Base-by-base conservation (phyloP, 2,329 filamentous ascomycete species). In the Macrophomina tecta region DNA sequence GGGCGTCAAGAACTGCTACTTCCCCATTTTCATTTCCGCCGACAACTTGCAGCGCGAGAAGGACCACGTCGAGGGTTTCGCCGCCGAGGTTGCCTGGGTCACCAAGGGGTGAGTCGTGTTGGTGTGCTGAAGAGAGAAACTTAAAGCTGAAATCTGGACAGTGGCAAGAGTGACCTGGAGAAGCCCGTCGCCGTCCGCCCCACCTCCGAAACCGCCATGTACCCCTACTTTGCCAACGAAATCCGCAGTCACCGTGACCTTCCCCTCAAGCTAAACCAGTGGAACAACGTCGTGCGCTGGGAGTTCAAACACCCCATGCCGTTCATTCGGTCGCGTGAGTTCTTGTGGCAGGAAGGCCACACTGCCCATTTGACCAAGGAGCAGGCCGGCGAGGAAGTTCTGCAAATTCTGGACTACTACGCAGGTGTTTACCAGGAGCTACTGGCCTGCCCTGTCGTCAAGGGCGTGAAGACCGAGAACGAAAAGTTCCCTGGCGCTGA, bases 321-420 rank as follows among this genome's bases (percentile, higher is more conserved):
- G 46, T 98, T 98, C 84, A 86, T 99, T 67, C 87, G 94, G 73
- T 94, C 94, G 53, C 86, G 96, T 78, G 95, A 99, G 80, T 99
- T 99, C 81, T 82, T 98, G 71, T 99, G 95, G 95, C 95, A 99
- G 80, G 95, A 99, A 82, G 94, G 94, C 30, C 95, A 97, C 82
- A 93, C 91, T 38, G 95, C 95, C 51, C 94, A 97, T 80, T 81
- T 98, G 74, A 97, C 91, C 0, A 89, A 97, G 79, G 85, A 91
- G 72, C 86, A 88, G 70, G 94, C 95, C 52, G 90, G 88, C 58
- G 85, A 91, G 75, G 96, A 99, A 78, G 95, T 98, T 9, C 82
- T 95, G 68, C 87, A 97, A 80, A 99, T 99, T 71, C 87, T 99
- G 52, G 94, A 98, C 77, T 89, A 92, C 73, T 99, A 99, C 75